These are phyloP conservation scores for Phlebiopsis flavidoalba DNA, from an alignment of 768 basidiomycete genomes.

Conservation along the genomic window DNA sequence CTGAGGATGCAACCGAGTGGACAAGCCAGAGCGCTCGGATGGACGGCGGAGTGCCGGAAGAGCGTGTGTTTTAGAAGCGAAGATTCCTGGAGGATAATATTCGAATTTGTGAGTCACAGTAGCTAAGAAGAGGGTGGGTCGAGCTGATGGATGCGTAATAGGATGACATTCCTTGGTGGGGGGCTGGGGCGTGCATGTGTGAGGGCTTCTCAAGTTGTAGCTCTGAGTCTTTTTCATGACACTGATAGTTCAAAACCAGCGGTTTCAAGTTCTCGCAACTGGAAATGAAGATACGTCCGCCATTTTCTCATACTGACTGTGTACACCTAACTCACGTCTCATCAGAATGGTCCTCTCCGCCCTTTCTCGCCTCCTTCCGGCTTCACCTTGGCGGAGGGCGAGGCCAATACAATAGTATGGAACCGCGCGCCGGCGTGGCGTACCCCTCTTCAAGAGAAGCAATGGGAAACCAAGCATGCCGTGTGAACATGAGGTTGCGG, in stretches of 20 bases:
- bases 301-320: background rate
- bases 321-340: background rate
- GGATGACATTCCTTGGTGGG: slow-evolving; percentile 14
- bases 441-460: too few species aligned
- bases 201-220: background rate
- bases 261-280: slow-evolving; percentile 16
- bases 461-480: too few species aligned
- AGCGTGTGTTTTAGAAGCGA: slow-evolving; percentile 30
- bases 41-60: slow-evolving; percentile 25
- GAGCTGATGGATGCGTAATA: background rate
- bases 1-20: slow-evolving; percentile 42
- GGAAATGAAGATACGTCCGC: slow-evolving; percentile 15
- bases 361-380: slow-evolving; percentile 21
- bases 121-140: background rate
- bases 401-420: too few species aligned
- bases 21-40: slow-evolving; percentile 51
- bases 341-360: slow-evolving; percentile 25
- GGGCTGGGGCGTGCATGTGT: slow-evolving; percentile 13
- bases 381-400: slow-evolving; percentile 11
- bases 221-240: background rate
- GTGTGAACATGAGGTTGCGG: too few species aligned
- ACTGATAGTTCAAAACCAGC: background rate
- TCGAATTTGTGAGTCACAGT: slow-evolving; percentile 32
- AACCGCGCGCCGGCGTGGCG: too few species aligned
- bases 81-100: slow-evolving; percentile 42